Percentiles rank a stretch among this genome's conserved stretches.
Conservation (phyloP, 1,284 basidiomycete genomes). For the Marasmius tenuissimus region DNA sequence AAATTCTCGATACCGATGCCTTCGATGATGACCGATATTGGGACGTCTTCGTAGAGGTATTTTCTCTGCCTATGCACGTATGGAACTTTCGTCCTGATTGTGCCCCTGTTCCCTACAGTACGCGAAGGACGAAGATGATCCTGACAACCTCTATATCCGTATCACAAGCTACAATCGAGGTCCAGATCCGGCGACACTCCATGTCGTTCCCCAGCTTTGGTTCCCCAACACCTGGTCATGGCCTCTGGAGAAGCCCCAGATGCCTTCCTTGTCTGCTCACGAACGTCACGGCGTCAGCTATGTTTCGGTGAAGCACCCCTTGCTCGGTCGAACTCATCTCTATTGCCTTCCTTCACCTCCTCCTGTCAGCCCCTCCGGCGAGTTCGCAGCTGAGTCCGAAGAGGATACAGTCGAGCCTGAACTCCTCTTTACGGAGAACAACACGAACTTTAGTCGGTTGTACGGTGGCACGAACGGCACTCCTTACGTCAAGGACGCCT, state of each 20-base stretch:
- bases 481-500: constrained; percentile 94
- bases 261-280: constrained; percentile 69
- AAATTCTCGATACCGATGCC: constrained; percentile 89
- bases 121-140: constrained; percentile 93
- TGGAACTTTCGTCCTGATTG: constrained; percentile 7
- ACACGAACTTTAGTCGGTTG: constrained; percentile 92
- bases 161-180: constrained; percentile 97
- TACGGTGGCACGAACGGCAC: constrained; percentile 87
- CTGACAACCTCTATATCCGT: constrained; percentile 87
- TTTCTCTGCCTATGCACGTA: constrained; percentile 22
- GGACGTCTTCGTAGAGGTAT: constrained; percentile 95
- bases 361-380: constrained; percentile 72
- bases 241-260: constrained; percentile 79
- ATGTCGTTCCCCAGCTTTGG: constrained; percentile 94
- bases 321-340: constrained; percentile 75
- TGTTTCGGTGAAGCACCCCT: constrained; percentile 75
- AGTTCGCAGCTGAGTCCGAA: constrained; percentile 56
- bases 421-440: constrained; percentile 93
- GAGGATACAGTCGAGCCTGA: constrained; percentile 77
- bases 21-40: constrained; percentile 96
- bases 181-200: constrained; percentile 92
- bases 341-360: constrained; percentile 93
- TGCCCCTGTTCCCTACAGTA: constrained; percentile 56
- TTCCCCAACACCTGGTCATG: constrained; percentile 99
- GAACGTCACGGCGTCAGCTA: constrained; percentile 55